Base-by-base conservation (phyloP, 2,329 filamentous ascomycete species). In the Aspergillus puulaauensis region DNA sequence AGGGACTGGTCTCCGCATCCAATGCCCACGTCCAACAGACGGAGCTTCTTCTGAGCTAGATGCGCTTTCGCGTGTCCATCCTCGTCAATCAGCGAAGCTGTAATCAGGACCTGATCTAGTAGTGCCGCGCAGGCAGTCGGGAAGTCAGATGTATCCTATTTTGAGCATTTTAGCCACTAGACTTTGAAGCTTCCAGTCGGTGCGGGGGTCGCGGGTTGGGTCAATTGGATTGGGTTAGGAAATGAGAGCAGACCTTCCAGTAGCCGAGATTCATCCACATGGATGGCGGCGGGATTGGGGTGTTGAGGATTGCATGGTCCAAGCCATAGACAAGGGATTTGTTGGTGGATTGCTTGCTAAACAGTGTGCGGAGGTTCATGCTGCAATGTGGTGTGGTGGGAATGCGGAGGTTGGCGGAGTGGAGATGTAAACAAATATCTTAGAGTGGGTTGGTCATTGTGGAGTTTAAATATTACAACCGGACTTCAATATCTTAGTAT, bases 241-340 rank as follows among this genome's bases (percentile, higher is more conserved):
- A 11, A n/a, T 12, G 31, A 1, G 7, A 12, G 61, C 62, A 47
- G 56, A 74, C 80, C 66, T 78, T 80, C 84, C 83, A 86, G 59
- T 82, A 86, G 0, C 83, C 84, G 72, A 86, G 79, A 56, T 86
- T 86, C 82, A 86, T 86, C 83, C 84, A 86, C 82, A 85, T 83
- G n/a, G 76, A 77, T 5, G 68, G 64, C 2, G 78, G 72, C 1
- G 79, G 78, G 1, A 81, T 66, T 17, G 75, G 70, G 21, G 83
- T 61, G 63, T 86, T 84, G 49, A 86, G 77, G 59, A 82, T 78
- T 61, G 82, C 84, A 74, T 86, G 83, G 17, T 82, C 80, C 6
- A 85, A 70, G 1, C 79, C 78, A 61, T 85, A 85, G 50, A 57
- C n/a, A 9, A 57, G 51, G 6, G 54, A 52, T 47, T 12, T 3